These are phyloP conservation scores for Neopestalotiopsis clavispora DNA, from an alignment of 2,329 filamentous ascomycete genomes.

Conservation along the genomic window DNA sequence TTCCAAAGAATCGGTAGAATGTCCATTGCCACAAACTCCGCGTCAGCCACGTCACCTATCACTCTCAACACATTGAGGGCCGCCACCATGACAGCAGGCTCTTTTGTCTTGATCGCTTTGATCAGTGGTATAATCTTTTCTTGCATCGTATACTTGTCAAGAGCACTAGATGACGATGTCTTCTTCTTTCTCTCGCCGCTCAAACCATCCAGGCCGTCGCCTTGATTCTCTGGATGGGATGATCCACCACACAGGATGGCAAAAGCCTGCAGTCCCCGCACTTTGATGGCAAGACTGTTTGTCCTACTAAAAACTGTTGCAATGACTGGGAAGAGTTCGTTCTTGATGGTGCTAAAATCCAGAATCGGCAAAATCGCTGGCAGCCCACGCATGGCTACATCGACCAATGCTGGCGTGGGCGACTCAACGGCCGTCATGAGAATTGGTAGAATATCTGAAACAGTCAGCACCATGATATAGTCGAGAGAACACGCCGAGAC, in stretches of 20 bases:
- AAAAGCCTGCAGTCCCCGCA: constrained; percentile 89
- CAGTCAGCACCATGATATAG: constrained; percentile 3
- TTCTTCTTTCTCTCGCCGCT: constrained; percentile 63
- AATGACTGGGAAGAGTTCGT: constrained; percentile 93
- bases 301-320: constrained; percentile 91
- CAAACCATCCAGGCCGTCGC: constrained; percentile 80
- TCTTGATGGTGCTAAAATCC: constrained; percentile 96
- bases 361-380: constrained; percentile 83
- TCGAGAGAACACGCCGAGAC: constrained; percentile 31
- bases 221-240: constrained; percentile 50
- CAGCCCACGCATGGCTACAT: constrained; percentile 80
- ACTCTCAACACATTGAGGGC: constrained; percentile 84
- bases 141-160: constrained; percentile 98
- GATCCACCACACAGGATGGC: constrained; percentile 85
- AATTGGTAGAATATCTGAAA: constrained; percentile 82
- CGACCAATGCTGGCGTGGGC: constrained; percentile 85
- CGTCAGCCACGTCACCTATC: constrained; percentile 80
- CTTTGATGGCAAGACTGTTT: constrained; percentile 92
- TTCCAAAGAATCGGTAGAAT: constrained; percentile 88
- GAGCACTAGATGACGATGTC: constrained; percentile 71
- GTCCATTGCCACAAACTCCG: constrained; percentile 91
- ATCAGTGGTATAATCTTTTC: constrained; percentile 94
- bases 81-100: constrained; percentile 96
- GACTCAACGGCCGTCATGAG: constrained; percentile 85
- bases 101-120: constrained; percentile 94